Conservation (phyloP, 768 basidiomycete genomes). For the Tylopilus sp. region DNA sequence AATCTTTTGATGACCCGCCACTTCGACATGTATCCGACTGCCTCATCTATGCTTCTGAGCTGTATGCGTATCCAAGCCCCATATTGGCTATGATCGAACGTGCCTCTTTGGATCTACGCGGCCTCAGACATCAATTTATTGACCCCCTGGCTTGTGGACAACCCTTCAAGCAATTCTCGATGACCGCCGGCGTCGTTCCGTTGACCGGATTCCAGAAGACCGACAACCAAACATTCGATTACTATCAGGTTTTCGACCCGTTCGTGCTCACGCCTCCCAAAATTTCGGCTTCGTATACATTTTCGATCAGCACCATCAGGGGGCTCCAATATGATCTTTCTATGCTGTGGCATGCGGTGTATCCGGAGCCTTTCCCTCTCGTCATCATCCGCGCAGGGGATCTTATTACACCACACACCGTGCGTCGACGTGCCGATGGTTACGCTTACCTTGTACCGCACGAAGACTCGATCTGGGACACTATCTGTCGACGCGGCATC, state of each 20-base stretch:
- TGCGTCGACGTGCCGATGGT: slow-evolving; percentile 3
- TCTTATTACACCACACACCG: slow-evolving; percentile 1
- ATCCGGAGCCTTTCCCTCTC: slow-evolving; percentile 20
- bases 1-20: not conserved
- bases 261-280: not conserved
- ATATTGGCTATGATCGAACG: slow-evolving; percentile 11
- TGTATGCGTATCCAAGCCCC: slow-evolving; percentile 16
- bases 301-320: slow-evolving; percentile 8
- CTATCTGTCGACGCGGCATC: slow-evolving; percentile 13
- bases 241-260: slow-evolving; percentile 1
- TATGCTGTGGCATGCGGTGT: slow-evolving; percentile 4
- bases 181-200: slow-evolving; percentile 1
- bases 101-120: not conserved
- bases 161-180: slow-evolving; percentile 8
- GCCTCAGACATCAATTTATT: not conserved
- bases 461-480: slow-evolving; percentile 14
- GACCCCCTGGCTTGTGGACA: not conserved
- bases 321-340: slow-evolving; percentile 10
- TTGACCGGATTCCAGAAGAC: not conserved
- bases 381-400: slow-evolving; percentile 19
- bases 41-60: not conserved
- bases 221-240: slow-evolving; percentile 8
- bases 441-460: slow-evolving; percentile 7
- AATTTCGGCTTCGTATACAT: not conserved
- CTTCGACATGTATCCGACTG: not conserved